Evolutionary conservation across 495 filamentous ascomycete genomes (phyloP).

Genomic region (Trichocladium antarcticum): DNA sequence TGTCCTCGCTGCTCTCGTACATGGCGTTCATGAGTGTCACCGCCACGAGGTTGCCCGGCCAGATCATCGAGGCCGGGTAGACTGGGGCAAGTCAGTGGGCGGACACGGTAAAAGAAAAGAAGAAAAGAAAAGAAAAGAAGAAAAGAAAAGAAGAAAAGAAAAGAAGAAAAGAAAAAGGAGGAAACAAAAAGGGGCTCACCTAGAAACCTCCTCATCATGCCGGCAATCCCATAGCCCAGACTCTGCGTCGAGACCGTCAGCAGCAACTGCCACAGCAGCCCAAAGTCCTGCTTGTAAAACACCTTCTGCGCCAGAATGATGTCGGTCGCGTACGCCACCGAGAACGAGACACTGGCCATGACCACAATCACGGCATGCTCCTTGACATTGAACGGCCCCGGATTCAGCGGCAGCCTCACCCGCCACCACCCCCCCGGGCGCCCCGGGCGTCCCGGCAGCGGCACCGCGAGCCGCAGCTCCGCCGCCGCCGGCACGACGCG

Average conservation of each 20-base stretch:
- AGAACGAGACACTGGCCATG: slow-evolving; percentile 53
- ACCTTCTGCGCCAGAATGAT: slow-evolving; percentile 53
- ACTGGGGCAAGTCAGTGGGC: slow-evolving; percentile 23
- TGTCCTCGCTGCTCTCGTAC: slow-evolving; percentile 46
- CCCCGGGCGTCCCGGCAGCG: background rate
- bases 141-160: background rate
- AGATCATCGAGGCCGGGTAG: slow-evolving; percentile 63
- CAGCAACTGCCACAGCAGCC: slow-evolving; percentile 57
- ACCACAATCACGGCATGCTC: slow-evolving; percentile 69
- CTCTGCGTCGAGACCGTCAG: slow-evolving; percentile 60
- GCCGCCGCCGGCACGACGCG: slow-evolving; percentile 39
- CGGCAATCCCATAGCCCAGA: slow-evolving; percentile 63
- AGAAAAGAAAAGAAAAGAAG: background rate
- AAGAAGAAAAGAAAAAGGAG: background rate
- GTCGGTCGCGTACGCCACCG: slow-evolving; percentile 59
- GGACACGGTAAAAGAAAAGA: background rate
- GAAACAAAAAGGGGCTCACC: slow-evolving; percentile 18
- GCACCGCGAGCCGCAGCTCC: slow-evolving; percentile 29
- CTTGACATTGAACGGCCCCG: slow-evolving; percentile 70
- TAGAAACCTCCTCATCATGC: slow-evolving; percentile 45
- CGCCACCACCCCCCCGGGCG: background rate
- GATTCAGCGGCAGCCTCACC: slow-evolving; percentile 38
- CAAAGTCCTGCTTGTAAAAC: slow-evolving; percentile 59
- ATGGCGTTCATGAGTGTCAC: slow-evolving; percentile 58
- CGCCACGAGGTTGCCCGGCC: slow-evolving; percentile 55